Evolutionary conservation across 305 asterid species (phyloP), one percentile per base, ranked within the genome.

Genomic region (Fraxinus xanthoxyloides): DNA sequence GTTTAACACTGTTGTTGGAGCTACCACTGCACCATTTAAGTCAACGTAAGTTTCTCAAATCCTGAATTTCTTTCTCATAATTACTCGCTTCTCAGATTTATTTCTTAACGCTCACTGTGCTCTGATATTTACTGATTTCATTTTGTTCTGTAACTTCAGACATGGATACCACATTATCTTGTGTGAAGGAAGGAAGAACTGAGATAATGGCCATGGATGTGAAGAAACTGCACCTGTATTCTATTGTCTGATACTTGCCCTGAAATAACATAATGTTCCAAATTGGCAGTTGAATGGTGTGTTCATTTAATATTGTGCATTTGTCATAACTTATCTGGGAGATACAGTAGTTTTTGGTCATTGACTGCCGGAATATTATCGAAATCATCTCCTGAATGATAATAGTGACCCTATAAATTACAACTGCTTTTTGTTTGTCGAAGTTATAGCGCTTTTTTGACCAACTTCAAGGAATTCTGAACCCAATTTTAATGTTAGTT

Each of bases 111-210:
- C 46, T 85, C 24, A 51, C 81, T 4, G 51, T 21, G 30, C 17
- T 40, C 24, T 32, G 38, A 31, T 6, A 8, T 23, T 48, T 40
- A 51, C 72, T 78, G 38, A 80, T 17, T 2, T 82, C 31, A 10
- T 59, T 67, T 80, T 80, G 12, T 63, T 77, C 48, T 78, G 31
- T 30, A 54, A 82, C 77, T 89, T 74, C 95, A 95, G 99, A 84
- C 99, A 94, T 85, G 99, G 99, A 61, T 95, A 94, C 88, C 98
- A 94, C 88, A 86, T 95, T 78, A 94, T 95, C 90, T 87, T 95
- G 89, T 80, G 84, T 36, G 99, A 94, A 89, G 99, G 99, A 87
- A 90, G 99, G 92, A 95, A 94, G 89, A 95, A 95, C 82, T 92
- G 91, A 94, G 86, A 82, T 77, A 80, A n/a, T 54, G 63, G 24